Percentiles rank a stretch among this genome's conserved stretches.
Conservation (phyloP, 2,329 filamentous ascomycete species). For the Paracamarosporium sp. region DNA sequence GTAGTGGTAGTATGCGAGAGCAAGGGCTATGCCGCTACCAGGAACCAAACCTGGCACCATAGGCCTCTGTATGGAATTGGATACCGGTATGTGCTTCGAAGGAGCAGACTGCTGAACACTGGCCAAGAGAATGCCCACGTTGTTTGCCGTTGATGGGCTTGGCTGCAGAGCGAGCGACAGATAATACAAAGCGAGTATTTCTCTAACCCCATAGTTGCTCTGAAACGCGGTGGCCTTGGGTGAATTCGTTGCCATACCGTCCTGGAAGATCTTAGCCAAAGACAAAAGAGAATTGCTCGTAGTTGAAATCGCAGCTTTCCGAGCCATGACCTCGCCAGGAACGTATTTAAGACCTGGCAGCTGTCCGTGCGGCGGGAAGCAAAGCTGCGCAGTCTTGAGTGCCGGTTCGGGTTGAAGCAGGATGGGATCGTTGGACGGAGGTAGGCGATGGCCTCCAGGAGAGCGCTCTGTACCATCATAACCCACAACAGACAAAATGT, state of each 20-base stretch:
- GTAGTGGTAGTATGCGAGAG: conserved; percentile 94
- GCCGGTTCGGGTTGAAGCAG: conserved; percentile 85
- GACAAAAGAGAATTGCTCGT: conserved; percentile 96
- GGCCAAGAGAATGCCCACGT: conserved; percentile 95
- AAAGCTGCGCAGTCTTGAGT: conserved; percentile 78
- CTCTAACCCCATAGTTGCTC: conserved; percentile 78
- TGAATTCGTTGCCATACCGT: conserved; percentile 82
- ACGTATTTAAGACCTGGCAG: conserved; percentile 81
- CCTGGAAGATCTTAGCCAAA: conserved; percentile 96
- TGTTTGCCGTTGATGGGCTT: conserved; percentile 96
- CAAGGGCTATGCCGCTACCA: conserved; percentile 86
- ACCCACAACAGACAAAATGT: conserved; percentile 73
- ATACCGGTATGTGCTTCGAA: conserved; percentile 51
- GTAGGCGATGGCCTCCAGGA: conserved; percentile 33
- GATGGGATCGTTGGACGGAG: conserved; percentile 65
- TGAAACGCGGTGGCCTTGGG: conserved; percentile 61
- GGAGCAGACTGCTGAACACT: conserved; percentile 78
- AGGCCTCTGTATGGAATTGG: conserved; percentile 42
- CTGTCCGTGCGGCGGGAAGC: conserved; percentile 78
- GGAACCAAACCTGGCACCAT: conserved; percentile 79
- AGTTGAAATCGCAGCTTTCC: conserved; percentile 83
- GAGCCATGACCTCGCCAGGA: conserved; percentile 69
- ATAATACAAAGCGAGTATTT: conserved; percentile 95
- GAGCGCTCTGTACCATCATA: conserved; percentile 47
- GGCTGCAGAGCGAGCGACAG: conserved; percentile 92